A percentile compares a stretch with the other conserved stretches of the same genome.
phyloP scores from a whole-genome alignment of 495 filamentous ascomycete species.

The Hypomontagnella submonticulosa region DNA sequence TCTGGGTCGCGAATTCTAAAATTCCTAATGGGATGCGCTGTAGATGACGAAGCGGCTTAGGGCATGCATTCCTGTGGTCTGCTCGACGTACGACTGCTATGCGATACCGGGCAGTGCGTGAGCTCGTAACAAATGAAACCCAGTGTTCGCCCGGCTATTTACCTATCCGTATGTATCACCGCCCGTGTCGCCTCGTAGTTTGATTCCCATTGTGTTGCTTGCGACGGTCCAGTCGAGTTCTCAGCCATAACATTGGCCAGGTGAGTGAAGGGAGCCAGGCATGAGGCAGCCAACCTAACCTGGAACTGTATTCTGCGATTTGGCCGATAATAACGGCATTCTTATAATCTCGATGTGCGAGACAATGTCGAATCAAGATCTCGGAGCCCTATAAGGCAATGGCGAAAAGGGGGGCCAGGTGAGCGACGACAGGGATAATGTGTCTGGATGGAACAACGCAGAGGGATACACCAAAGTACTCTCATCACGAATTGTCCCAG shows the following conservation, averaged over 20 bases:
- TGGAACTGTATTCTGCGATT: conserved; percentile 34
- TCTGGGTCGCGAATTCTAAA: conserved; percentile 41
- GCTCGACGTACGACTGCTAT: conserved; percentile 31
- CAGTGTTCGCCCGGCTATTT: conserved; percentile 13
- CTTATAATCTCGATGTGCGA: conserved; percentile 44
- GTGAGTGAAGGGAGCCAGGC: conserved; percentile 31
- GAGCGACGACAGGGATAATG: conserved; percentile 34
- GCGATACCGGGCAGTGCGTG: conserved; percentile 37
- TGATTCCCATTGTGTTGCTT: conserved; percentile 29
- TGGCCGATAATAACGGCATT: conserved; percentile 41
- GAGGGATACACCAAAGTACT: conserved; percentile 33
- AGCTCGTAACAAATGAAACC: conserved; percentile 29
- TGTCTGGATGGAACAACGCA: conserved; percentile 41
- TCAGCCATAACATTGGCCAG: conserved; percentile 22
- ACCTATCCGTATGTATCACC: conserved; percentile 36
- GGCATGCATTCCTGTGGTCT: conserved; percentile 25
- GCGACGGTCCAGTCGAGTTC: conserved; percentile 21
- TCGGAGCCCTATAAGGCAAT: conserved; percentile 32
- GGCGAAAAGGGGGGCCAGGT: conserved; percentile 42
- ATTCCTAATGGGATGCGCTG: conserved; percentile 27
- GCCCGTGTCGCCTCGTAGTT: conserved; percentile 29
- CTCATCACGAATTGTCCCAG: conserved; percentile 26
- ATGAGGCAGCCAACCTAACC: conserved; percentile 21
- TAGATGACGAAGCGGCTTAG: conserved; percentile 17
- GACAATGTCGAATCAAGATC: conserved; percentile 44